Conservation (phyloP, 1,284 basidiomycete genomes). For the Chiua sp. region DNA sequence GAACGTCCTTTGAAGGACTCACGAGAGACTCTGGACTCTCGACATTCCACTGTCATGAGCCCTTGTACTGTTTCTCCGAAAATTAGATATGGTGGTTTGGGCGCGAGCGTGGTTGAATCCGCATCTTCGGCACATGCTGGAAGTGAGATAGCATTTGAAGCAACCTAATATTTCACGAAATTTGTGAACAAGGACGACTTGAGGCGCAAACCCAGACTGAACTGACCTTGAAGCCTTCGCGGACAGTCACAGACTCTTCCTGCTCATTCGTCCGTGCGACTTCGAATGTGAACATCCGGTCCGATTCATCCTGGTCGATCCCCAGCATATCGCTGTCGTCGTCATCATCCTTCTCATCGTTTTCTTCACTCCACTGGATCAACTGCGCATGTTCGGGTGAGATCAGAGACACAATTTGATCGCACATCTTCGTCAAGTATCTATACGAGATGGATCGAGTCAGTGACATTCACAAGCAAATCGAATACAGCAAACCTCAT, state of each 20-base stretch:
- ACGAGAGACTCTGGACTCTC: slow-evolving; percentile 9
- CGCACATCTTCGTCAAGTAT: slow-evolving; percentile 60
- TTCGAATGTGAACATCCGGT: slow-evolving; percentile 58
- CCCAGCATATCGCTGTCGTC: slow-evolving; percentile 28
- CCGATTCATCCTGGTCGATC: slow-evolving; percentile 45
- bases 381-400: slow-evolving; percentile 49
- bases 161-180: slow-evolving; percentile 10
- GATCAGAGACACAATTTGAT: slow-evolving; percentile 55
- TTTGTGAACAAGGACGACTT: not conserved
- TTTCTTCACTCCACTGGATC: slow-evolving; percentile 48
- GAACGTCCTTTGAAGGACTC: slow-evolving; percentile 4
- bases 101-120: slow-evolving; percentile 12
- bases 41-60: slow-evolving; percentile 38
- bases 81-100: slow-evolving; percentile 33
- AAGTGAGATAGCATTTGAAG: slow-evolving; percentile 17
- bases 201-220: not conserved
- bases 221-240: slow-evolving; percentile 49
- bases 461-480: not conserved
- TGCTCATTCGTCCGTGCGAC: slow-evolving; percentile 63
- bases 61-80: slow-evolving; percentile 42
- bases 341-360: slow-evolving; percentile 36
- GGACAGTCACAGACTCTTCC: slow-evolving; percentile 52
- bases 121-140: slow-evolving; percentile 8
- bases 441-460: slow-evolving; percentile 31
- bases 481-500: slow-evolving; percentile 50